Conservation (phyloP, 2,329 filamentous ascomycete genomes). For the Botrytis aclada region DNA sequence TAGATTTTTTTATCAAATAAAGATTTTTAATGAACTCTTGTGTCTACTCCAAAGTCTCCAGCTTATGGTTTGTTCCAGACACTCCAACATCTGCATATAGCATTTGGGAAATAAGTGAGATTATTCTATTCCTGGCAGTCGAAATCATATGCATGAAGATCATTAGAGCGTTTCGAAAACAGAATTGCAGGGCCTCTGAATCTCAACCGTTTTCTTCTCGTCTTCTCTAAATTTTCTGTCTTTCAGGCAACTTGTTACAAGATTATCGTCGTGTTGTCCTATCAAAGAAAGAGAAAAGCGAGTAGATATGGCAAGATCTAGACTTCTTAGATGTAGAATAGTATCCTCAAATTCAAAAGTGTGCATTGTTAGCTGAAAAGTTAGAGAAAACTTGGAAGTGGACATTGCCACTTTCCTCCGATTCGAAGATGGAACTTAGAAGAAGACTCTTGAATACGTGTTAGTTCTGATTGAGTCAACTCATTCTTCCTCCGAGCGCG, state of each 20-base stretch:
- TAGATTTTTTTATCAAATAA: not conserved
- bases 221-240: not conserved
- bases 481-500: not conserved
- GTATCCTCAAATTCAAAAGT: not conserved
- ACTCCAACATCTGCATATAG: not conserved
- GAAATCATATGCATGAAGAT: not conserved
- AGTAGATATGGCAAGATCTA: too few relatives aligned
- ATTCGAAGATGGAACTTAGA: not conserved
- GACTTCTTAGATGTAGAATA: not conserved
- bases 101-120: not conserved
- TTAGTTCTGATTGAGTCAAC: not conserved
- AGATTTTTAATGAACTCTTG: not conserved
- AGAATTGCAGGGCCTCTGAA: not conserved
- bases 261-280: not conserved
- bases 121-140: too few relatives aligned
- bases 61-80: not conserved
- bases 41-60: not conserved
- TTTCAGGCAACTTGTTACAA: rapidly evolving
- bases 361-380: not conserved
- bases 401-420: not conserved
- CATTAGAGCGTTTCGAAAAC: not conserved
- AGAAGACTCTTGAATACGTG: not conserved
- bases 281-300: not conserved
- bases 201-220: not conserved
- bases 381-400: not conserved